Evolutionary conservation across 129 eudicot species (phyloP).

Genomic region (Tanacetum coccineum): DNA sequence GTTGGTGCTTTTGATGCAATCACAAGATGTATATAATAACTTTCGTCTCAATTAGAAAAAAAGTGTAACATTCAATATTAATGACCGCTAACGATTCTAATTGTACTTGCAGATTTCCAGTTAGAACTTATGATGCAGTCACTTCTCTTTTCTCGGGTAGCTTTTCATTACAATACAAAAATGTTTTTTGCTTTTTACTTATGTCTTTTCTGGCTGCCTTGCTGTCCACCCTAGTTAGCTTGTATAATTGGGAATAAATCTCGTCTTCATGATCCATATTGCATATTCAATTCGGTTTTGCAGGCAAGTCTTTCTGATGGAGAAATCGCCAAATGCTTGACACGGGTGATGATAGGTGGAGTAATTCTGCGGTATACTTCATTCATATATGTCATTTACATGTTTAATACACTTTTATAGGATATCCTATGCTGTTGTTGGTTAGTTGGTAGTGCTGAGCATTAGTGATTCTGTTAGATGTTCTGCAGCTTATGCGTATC

Average conservation of each 20-base stretch:
- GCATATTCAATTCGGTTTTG: constrained; percentile 21
- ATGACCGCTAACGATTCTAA: constrained; percentile 22
- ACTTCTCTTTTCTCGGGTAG: constrained; percentile 87
- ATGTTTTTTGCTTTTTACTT: neutral
- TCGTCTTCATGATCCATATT: constrained; percentile 5
- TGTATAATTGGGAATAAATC: constrained; percentile 14
- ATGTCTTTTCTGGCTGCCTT: constrained; percentile 12
- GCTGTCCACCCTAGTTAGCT: constrained; percentile 4
- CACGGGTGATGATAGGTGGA: constrained; percentile 75
- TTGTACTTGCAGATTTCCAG: constrained; percentile 77
- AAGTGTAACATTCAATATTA: neutral
- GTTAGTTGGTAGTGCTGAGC: neutral
- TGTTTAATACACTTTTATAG: constrained; percentile 3
- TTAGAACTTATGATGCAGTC: constrained; percentile 96
- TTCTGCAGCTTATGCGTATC: constrained; percentile 12
- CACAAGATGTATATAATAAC: neutral
- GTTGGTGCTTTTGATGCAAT: constrained; percentile 19
- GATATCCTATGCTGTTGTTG: neutral
- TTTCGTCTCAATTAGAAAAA: constrained; percentile 3
- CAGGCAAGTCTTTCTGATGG: constrained; percentile 96
- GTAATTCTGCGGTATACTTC: constrained; percentile 67
- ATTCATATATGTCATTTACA: constrained; percentile 4
- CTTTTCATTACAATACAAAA: constrained; percentile 6
- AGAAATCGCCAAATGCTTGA: constrained; percentile 67
- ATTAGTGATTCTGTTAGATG: constrained; percentile 13